phyloP scores from a whole-genome alignment of 371 early-diverging fungal species.

The Haplosporangium sp. region DNA sequence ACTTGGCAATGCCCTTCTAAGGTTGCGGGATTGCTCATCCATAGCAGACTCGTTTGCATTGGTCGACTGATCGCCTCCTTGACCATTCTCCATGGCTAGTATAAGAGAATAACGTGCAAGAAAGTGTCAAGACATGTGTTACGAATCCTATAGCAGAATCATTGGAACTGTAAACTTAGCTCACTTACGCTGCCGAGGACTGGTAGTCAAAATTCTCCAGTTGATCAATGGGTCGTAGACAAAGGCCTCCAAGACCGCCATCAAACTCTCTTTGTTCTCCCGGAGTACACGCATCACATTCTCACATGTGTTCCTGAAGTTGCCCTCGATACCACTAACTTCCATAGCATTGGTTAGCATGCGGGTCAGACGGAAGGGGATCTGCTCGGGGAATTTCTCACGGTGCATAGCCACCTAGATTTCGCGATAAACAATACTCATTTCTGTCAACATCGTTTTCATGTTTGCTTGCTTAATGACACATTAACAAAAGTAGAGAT shows the following conservation, averaged over 20 bases:
- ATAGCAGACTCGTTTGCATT: slow-evolving; percentile 34
- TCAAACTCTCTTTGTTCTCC: slow-evolving; percentile 95
- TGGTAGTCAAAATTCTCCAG: slow-evolving; percentile 76
- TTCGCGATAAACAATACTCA: background rate
- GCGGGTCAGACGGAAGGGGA: slow-evolving; percentile 98
- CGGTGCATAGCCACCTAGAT: slow-evolving; percentile 91
- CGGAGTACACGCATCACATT: slow-evolving; percentile 97
- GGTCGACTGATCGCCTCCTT: slow-evolving; percentile 23
- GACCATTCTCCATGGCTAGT: slow-evolving; percentile 48
- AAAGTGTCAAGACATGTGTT: background rate
- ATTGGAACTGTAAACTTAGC: background rate
- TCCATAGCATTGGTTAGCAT: slow-evolving; percentile 99
- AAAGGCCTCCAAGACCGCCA: slow-evolving; percentile 99
- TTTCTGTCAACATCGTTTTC: no score
- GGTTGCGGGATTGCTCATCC: slow-evolving; percentile 50
- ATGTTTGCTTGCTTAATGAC: background rate
- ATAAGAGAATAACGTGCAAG: background rate
- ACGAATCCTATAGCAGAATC: background rate
- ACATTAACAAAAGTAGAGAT: background rate
- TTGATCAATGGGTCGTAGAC: slow-evolving; percentile 98
- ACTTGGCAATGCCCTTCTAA: slow-evolving; percentile 43
- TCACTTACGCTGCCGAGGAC: slow-evolving; percentile 57
- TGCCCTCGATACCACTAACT: slow-evolving; percentile 95
- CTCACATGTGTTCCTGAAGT: slow-evolving; percentile 95
- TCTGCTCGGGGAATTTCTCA: slow-evolving; percentile 97